Base-by-base conservation (phyloP, 768 basidiomycete species). In the Hortiboletus campestris region DNA sequence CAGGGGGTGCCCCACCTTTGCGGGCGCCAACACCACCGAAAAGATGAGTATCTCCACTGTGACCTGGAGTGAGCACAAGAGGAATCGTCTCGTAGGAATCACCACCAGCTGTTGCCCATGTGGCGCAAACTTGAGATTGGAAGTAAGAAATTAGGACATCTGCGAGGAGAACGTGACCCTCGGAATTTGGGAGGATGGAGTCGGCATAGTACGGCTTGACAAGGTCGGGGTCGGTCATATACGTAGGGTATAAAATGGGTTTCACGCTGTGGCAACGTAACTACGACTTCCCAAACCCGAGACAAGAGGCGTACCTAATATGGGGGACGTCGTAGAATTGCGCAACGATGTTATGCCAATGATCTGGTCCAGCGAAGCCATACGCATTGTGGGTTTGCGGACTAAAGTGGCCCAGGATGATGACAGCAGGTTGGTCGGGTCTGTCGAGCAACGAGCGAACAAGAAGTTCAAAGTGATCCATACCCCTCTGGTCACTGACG, bases 271-370 rank as follows among this genome's bases (percentile, higher is more conserved):
- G 48, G 14, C 12, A 48, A 51, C 4, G 19, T 57, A 7, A 62
- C n/a, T 8, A 45, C 12, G 4, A 20, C 16, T 12, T 43, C 22
- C 38, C n/a, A 46, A 25, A 32, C 22, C 49, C 1, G 36, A 31
- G 31, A 28, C 14, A 38, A 25, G 5, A 10, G 14, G 25, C 75
- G 40, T 44, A 84, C 85, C 82, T 84, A 64, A 99, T 77, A 69
- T 98, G 92, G 0, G 96, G 95, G 28, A 98, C 84, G 68, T 99
- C 97, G 76, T 99, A 99, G 76, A 94, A 98, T 67, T 95, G 94
- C 2, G 97, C 91, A 1, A 98, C 94, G 53, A 89, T 74, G 60
- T 80, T 86, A 71, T 99, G 96, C 79, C 85, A 85, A 63, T 92
- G 84, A 67, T 97, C 95, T 2, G 95, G 89, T 2, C 96, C 95